phyloP scores from a whole-genome alignment of 805 yeast species.

The Candida xiaguanensis region DNA sequence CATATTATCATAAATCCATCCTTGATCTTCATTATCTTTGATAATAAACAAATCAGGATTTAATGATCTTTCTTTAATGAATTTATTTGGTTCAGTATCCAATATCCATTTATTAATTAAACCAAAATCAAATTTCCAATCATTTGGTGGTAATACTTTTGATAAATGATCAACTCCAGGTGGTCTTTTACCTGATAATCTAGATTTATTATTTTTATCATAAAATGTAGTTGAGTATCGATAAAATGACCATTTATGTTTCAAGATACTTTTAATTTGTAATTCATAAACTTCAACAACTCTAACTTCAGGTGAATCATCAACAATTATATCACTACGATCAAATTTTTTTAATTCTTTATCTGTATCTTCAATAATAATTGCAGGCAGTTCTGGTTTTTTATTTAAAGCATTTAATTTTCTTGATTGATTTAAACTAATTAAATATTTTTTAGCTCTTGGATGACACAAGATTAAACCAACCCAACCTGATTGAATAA shows the following conservation, averaged over 20 bases:
- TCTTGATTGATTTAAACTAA: conserved; percentile 12
- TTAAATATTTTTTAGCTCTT: conserved; percentile 30
- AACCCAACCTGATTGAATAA: conserved; percentile 59
- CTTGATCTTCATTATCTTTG: conserved; percentile 31
- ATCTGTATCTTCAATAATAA: conserved; percentile 17
- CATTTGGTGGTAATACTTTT: conserved; percentile 61
- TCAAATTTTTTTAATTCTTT: conserved; percentile 32
- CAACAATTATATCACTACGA: conserved; percentile 57
- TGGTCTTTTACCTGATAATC: conserved; percentile 52
- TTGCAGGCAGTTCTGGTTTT: conserved; percentile 18
- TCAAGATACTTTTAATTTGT: conserved; percentile 59
- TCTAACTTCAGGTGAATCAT: conserved; percentile 58
- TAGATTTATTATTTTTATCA: conserved; percentile 41
- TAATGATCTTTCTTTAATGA: conserved; percentile 49
- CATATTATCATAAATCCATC: conserved; percentile 49
- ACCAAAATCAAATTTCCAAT: conserved; percentile 65
- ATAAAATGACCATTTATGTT: conserved; percentile 59
- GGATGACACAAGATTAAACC: conserved; percentile 59
- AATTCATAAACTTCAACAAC: conserved; percentile 78
- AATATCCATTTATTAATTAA: conserved; percentile 59
- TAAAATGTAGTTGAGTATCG: conserved; percentile 55
- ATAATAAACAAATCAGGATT: conserved; percentile 14
- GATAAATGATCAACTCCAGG: conserved; percentile 54
- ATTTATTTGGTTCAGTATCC: conserved; percentile 50
- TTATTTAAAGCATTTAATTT: conserved; percentile 10